Conservation (phyloP, 176 grass and related monocot species). For the Avena eriantha region DNA sequence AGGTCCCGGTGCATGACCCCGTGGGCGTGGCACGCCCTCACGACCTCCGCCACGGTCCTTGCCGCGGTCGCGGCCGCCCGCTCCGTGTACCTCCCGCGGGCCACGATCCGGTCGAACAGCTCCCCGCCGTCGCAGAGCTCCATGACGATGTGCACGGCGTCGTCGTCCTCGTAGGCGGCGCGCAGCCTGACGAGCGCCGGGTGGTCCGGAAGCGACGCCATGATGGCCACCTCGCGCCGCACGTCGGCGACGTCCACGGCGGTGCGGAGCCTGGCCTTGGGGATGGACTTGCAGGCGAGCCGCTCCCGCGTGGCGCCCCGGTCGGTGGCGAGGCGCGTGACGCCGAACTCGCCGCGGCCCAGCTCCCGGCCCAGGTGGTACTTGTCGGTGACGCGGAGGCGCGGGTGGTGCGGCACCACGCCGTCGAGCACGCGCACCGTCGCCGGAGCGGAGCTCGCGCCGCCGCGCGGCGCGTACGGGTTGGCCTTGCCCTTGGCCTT, state of each 20-base stretch:
- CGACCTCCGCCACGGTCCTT: constrained; percentile 66
- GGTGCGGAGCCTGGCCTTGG: constrained; percentile 63
- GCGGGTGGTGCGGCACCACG: constrained; percentile 68
- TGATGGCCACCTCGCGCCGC: constrained; percentile 74
- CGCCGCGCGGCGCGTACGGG: constrained; percentile 29
- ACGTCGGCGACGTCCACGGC: constrained; percentile 79
- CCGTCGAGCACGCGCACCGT: constrained; percentile 58
- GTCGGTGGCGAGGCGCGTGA: constrained; percentile 70
- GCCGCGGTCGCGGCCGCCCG: constrained; percentile 51
- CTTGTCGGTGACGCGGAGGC: constrained; percentile 65
- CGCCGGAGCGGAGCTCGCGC: neutral
- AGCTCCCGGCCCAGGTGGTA: constrained; percentile 65
- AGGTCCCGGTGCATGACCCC: constrained; percentile 93
- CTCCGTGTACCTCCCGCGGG: constrained; percentile 80
- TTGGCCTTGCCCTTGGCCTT: constrained; percentile 2
- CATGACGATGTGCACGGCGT: constrained; percentile 86
- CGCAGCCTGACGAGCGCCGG: constrained; percentile 63
- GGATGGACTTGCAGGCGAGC: constrained; percentile 83
- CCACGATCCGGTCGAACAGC: constrained; percentile 80
- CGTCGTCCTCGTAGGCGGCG: constrained; percentile 66
- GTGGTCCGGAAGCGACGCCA: constrained; percentile 70
- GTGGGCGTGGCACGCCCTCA: constrained; percentile 66
- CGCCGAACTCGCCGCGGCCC: constrained; percentile 71
- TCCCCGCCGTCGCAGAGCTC: constrained; percentile 85
- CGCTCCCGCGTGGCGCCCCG: constrained; percentile 53